Evolutionary conservation across 1,284 basidiomycete genomes (phyloP).

Genomic region (Marasmius sp.): DNA sequence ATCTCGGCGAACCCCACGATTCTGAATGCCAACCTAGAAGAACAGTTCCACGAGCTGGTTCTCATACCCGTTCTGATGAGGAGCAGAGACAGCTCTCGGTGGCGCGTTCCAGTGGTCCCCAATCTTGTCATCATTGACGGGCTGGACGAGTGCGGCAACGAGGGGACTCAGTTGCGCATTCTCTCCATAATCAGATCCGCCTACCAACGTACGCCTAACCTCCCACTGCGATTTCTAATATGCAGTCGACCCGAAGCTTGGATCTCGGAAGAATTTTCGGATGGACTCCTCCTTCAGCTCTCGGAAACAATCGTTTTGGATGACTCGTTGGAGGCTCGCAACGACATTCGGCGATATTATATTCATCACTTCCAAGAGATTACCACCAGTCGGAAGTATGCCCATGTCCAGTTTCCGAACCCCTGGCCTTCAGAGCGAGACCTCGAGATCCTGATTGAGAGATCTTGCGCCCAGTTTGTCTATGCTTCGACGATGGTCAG

Average conservation of each 20-base stretch:
- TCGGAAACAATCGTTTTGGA: not conserved
- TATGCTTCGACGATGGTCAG: conserved; percentile 26
- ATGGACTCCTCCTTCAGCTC: not conserved
- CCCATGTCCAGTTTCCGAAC: not conserved
- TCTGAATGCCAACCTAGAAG: not conserved
- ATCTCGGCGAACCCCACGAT: not conserved
- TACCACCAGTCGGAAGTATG: not conserved
- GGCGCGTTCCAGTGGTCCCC: not conserved
- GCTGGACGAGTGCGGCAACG: not conserved
- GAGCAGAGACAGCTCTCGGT: no score
- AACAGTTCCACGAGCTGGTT: not conserved
- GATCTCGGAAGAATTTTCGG: conserved; percentile 13
- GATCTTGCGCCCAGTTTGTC: conserved; percentile 23
- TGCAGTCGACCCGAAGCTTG: conserved; percentile 23
- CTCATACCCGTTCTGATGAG: not conserved
- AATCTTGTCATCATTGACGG: conserved; percentile 1
- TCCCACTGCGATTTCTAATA: conserved; percentile 25
- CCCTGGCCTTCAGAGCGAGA: conserved; percentile 19
- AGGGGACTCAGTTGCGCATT: not conserved
- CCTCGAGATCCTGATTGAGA: conserved; percentile 19
- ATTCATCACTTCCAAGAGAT: not conserved
- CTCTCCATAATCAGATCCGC: not conserved
- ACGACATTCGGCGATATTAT: not conserved
- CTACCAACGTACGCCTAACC: no score
- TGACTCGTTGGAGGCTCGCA: not conserved